phyloP scores from a whole-genome alignment of 2,329 filamentous ascomycete genomes.

The Aspergillus sp. region DNA sequence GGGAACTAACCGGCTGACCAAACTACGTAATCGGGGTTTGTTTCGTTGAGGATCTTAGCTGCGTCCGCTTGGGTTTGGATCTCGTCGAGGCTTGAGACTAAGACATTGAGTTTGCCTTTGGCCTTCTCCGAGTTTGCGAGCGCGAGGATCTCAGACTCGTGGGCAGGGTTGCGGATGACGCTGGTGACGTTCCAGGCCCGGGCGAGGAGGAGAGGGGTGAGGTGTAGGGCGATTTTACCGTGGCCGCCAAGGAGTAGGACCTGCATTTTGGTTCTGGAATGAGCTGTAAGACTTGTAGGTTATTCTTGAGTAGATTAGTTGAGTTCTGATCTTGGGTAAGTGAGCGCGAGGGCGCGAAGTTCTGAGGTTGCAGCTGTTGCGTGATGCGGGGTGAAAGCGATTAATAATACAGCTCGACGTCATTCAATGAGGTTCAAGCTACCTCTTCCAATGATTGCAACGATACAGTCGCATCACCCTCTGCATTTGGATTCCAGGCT shows the following conservation, averaged over 20 bases:
- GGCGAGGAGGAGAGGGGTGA: conserved; percentile 74
- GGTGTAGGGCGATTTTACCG: conserved; percentile 72
- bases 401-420: conserved; percentile 3
- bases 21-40: conserved; percentile 47
- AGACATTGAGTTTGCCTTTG: conserved; percentile 65
- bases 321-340: neutral
- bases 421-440: neutral
- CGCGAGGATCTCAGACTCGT: conserved; percentile 63
- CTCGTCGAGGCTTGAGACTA: conserved; percentile 71
- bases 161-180: conserved; percentile 71
- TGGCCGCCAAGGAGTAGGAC: conserved; percentile 79
- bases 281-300: neutral
- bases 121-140: conserved; percentile 56
- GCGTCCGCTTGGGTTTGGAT: conserved; percentile 65
- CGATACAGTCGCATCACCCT: neutral
- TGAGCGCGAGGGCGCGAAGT: neutral
- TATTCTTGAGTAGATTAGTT: neutral
- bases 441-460: neutral
- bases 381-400: conserved; percentile 1
- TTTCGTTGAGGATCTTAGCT: conserved; percentile 55
- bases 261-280: conserved; percentile 33
- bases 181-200: conserved; percentile 76
- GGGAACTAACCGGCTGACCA: conserved; percentile 44
- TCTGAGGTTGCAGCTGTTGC: neutral
- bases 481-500: neutral